Evolutionary conservation across 495 filamentous ascomycete species (phyloP).

Genomic region (Aspergillus campestris): DNA sequence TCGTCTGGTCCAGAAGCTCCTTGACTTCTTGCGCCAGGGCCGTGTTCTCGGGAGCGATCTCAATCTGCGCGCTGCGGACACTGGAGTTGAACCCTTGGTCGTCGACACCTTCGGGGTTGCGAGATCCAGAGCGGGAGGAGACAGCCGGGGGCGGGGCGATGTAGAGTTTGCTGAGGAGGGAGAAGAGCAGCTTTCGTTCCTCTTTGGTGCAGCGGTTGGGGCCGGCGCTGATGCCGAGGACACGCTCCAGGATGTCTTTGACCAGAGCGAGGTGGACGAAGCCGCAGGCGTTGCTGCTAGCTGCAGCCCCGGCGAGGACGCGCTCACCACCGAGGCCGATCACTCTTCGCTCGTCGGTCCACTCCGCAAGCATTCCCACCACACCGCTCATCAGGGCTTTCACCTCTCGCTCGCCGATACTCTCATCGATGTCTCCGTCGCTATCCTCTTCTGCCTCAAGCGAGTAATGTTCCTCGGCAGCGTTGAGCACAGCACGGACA

Average conservation of each 20-base stretch:
- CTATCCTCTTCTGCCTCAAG: conserved; percentile 48
- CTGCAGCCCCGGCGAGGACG: conserved; percentile 43
- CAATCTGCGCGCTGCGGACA: conserved; percentile 27
- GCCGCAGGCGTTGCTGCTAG: conserved; percentile 40
- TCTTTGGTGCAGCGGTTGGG: conserved; percentile 52
- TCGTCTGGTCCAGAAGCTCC: conserved; percentile 52
- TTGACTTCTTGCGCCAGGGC: conserved; percentile 35
- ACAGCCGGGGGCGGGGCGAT: conserved; percentile 47
- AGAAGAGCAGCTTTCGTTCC: conserved; percentile 73
- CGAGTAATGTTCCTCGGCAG: conserved; percentile 41
- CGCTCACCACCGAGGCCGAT: conserved; percentile 57
- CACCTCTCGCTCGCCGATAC: conserved; percentile 65
- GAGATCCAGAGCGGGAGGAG: conserved; percentile 30
- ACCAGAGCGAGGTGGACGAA: conserved; percentile 43
- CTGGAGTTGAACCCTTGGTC: conserved; percentile 31
- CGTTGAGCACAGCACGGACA: conserved; percentile 50
- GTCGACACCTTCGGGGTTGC: conserved; percentile 27
- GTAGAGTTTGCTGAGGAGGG: conserved; percentile 75
- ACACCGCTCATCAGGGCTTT: conserved; percentile 72
- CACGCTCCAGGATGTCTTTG: conserved; percentile 29
- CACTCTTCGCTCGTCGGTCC: conserved; percentile 90
- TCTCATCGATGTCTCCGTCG: conserved; percentile 52
- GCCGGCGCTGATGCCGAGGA: conserved; percentile 21
- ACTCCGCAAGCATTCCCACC: conserved; percentile 76
- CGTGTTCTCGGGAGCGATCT: conserved; percentile 28